Percentiles rank a stretch among this genome's conserved stretches.
Conservation (phyloP, 345 rosid genomes). For the Gossypium raimondii region DNA sequence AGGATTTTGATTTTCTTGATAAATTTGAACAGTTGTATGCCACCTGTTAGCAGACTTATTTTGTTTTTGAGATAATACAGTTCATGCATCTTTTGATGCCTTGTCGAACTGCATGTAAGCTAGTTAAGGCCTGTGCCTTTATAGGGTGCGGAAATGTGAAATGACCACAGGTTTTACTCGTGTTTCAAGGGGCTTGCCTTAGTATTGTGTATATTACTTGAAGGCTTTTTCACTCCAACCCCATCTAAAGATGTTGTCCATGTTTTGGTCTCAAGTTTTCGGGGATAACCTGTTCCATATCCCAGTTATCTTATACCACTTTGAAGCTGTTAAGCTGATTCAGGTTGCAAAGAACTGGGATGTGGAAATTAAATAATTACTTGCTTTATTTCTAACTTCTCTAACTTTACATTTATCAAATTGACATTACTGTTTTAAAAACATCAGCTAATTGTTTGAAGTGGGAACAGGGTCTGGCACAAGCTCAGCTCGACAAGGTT, state of each 20-base stretch:
- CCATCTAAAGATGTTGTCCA: background rate
- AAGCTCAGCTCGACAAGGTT: constrained; percentile 42
- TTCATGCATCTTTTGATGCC: background rate
- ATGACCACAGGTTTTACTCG: background rate
- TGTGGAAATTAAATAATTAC: background rate
- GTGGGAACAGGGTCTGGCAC: constrained; percentile 40
- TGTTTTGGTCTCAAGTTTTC: background rate
- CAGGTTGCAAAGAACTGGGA: background rate
- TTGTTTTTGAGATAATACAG: background rate
- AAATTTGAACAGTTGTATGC: background rate
- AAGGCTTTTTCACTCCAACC: background rate
- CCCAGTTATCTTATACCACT: background rate
- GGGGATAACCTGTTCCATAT: background rate
- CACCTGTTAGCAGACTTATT: background rate
- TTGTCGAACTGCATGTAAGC: constrained; percentile 6
- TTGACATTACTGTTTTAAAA: constrained; percentile 3
- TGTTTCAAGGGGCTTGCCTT: background rate
- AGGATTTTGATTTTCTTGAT: background rate
- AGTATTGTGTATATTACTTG: background rate
- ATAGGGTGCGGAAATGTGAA: background rate
- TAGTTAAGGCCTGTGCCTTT: background rate
- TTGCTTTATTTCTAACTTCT: background rate
- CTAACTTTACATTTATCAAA: background rate
- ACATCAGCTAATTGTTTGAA: constrained; percentile 15
- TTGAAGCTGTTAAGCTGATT: background rate